Conservation (phyloP, 2,329 filamentous ascomycete genomes). For the Ceratocystis ficicola region DNA sequence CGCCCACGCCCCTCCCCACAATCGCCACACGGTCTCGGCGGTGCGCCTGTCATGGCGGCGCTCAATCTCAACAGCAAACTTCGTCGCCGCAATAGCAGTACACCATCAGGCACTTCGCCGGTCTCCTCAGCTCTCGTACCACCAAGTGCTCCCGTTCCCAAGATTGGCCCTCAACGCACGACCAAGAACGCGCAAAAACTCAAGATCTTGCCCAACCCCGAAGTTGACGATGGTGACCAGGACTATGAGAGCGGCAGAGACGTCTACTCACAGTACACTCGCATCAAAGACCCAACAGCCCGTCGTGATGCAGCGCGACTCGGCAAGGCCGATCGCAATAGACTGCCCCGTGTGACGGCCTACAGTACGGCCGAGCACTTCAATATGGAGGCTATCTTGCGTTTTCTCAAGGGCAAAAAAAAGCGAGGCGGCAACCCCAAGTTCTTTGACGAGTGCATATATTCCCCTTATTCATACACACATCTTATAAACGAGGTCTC, state of each 20-base stretch:
- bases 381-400: slow-evolving; percentile 77
- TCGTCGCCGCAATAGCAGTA: slow-evolving; percentile 62
- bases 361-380: slow-evolving; percentile 94
- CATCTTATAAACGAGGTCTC: slow-evolving; percentile 49
- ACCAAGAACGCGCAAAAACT: slow-evolving; percentile 94
- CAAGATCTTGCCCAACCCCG: slow-evolving; percentile 87
- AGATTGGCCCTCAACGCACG: slow-evolving; percentile 88
- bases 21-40: slow-evolving; percentile 29
- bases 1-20: slow-evolving; percentile 28
- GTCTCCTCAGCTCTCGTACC: slow-evolving; percentile 30
- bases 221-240: slow-evolving; percentile 58
- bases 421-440: slow-evolving; percentile 78
- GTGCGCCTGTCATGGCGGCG: slow-evolving; percentile 54
- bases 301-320: slow-evolving; percentile 81
- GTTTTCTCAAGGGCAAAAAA: slow-evolving; percentile 74
- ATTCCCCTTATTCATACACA: slow-evolving; percentile 79
- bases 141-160: slow-evolving; percentile 35
- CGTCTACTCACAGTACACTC: slow-evolving; percentile 93
- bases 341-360: slow-evolving; percentile 80
- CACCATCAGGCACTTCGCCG: slow-evolving; percentile 40
- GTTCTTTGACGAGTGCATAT: slow-evolving; percentile 93
- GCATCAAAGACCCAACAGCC: slow-evolving; percentile 93
- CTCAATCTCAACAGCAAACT: slow-evolving; percentile 65
- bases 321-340: slow-evolving; percentile 82
- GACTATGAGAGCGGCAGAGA: slow-evolving; percentile 90